Percentiles rank a stretch among this genome's conserved stretches.
phyloP scores from a whole-genome alignment of 164 flowering plant species.

The Vitis amurensis region DNA sequence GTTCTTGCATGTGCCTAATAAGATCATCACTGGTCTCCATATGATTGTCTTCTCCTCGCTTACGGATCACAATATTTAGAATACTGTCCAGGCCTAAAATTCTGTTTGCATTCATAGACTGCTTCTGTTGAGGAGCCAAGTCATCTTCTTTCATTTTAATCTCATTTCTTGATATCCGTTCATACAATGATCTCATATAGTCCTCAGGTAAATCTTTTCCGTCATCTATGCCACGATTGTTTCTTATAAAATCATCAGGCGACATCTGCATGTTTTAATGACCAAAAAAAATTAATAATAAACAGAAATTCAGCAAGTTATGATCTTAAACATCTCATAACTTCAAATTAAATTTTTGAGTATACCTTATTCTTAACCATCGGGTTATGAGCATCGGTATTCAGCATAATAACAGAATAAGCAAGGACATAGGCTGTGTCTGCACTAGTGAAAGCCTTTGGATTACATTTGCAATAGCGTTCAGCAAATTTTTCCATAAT shows the following conservation, averaged over 20 bases:
- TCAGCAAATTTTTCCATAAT: slow-evolving; percentile 99
- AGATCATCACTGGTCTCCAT: slow-evolving; percentile 97
- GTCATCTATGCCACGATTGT: slow-evolving; percentile 98
- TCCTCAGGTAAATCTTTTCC: slow-evolving; percentile 98
- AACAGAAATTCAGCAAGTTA: slow-evolving; percentile 3
- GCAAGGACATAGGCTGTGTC: slow-evolving; percentile 99
- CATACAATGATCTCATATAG: slow-evolving; percentile 86
- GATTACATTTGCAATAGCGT: slow-evolving; percentile 96
- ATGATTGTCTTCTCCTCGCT: slow-evolving; percentile 68
- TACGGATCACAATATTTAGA: slow-evolving; percentile 88
- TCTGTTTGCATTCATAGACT: slow-evolving; percentile 71
- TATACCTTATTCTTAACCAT: slow-evolving; percentile 96
- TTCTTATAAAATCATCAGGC: slow-evolving; percentile 95
- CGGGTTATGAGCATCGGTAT: slow-evolving; percentile 98
- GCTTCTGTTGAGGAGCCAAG: slow-evolving; percentile 71
- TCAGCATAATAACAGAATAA: slow-evolving; percentile 93
- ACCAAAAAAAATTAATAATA: not conserved
- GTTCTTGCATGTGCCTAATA: slow-evolving; percentile 96
- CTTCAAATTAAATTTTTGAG: not conserved
- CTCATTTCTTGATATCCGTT: slow-evolving; percentile 86
- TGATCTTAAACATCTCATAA: not conserved
- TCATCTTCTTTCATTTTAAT: slow-evolving; percentile 96
- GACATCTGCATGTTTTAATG: slow-evolving; percentile 71
- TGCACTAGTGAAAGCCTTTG: slow-evolving; percentile 89
- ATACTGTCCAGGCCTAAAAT: slow-evolving; percentile 89